These are phyloP conservation scores for Naematelia aurantialba DNA, from an alignment of 768 basidiomycete species.

Conservation along the genomic window DNA sequence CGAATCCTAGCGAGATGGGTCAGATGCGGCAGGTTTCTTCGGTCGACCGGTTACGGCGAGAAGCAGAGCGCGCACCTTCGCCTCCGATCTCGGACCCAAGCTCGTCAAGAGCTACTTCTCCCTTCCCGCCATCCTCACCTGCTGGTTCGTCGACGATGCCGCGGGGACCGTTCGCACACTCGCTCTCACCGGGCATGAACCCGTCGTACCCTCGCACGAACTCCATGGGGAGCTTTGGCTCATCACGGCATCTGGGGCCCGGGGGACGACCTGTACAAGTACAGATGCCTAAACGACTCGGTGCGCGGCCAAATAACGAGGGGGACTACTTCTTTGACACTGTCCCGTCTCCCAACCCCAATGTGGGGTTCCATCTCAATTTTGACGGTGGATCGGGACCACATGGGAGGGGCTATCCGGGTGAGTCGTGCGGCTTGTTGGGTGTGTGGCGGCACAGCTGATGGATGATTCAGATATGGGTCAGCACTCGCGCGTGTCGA, in stretches of 20 bases:
- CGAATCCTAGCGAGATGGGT: slow-evolving; percentile 15
- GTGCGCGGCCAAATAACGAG: slow-evolving; percentile 20
- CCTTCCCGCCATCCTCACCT: slow-evolving; percentile 8
- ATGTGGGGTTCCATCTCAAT: background rate
- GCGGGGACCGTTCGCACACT: slow-evolving; percentile 3
- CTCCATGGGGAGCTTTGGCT: slow-evolving; percentile 28
- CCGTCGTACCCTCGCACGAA: slow-evolving; percentile 14
- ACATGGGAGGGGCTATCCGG: no score
- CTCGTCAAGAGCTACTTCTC: slow-evolving; percentile 6
- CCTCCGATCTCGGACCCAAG: slow-evolving; percentile 14
- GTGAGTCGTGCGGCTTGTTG: no score
- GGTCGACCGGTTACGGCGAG: slow-evolving; percentile 27
- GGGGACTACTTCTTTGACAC: slow-evolving; percentile 21
- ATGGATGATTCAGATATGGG: background rate
- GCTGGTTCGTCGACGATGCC: slow-evolving; percentile 13
- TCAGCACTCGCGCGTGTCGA: background rate
- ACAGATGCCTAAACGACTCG: slow-evolving; percentile 28
- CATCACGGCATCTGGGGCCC: slow-evolving; percentile 22
- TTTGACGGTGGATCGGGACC: no score
- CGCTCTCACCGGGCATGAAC: background rate
- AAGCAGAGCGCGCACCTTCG: slow-evolving; percentile 25
- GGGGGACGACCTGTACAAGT: slow-evolving; percentile 36
- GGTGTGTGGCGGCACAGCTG: no score
- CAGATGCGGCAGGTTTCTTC: slow-evolving; percentile 20
- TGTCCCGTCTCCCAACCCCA: background rate